Evolutionary conservation across 75 land plant species (phyloP).

Genomic region (Sequoia sempervirens): DNA sequence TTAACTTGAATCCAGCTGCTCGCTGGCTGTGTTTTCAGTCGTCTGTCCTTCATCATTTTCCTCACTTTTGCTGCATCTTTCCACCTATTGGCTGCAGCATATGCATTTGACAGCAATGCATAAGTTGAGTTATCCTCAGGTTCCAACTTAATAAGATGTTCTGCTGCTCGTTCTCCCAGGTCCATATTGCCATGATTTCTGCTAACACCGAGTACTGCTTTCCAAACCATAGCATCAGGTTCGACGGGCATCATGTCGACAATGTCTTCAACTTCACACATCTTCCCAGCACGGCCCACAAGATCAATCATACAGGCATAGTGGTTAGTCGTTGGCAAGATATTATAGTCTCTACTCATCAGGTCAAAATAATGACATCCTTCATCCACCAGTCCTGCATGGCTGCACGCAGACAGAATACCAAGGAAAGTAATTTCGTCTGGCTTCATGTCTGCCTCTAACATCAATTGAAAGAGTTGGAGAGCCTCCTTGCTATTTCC

Average conservation of each 20-base stretch:
- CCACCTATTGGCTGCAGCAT: constrained; percentile 42
- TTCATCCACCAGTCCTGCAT: constrained; percentile 53
- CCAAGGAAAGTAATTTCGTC: constrained; percentile 61
- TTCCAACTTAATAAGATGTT: constrained; percentile 40
- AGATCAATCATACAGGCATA: constrained; percentile 59
- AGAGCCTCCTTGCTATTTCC: constrained; percentile 50
- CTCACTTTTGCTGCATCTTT: constrained; percentile 33
- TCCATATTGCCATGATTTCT: constrained; percentile 41
- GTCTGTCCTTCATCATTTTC: constrained; percentile 27
- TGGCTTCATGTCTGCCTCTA: constrained; percentile 46
- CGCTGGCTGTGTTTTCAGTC: constrained; percentile 40
- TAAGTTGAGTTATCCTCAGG: constrained; percentile 56
- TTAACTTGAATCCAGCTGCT: constrained; percentile 48
- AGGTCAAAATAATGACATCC: constrained; percentile 42
- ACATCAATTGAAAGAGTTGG: constrained; percentile 36
- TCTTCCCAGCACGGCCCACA: constrained; percentile 39
- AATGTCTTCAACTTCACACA: constrained; percentile 41
- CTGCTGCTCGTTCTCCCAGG: constrained; percentile 37
- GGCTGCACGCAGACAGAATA: constrained; percentile 65
- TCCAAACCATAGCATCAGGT: constrained; percentile 45
- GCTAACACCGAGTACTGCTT: constrained; percentile 47
- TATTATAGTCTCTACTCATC: constrained; percentile 26
- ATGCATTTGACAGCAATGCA: constrained; percentile 49
- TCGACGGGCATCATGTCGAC: constrained; percentile 48
- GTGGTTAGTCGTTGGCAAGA: constrained; percentile 40